A percentile compares a stretch with the other conserved stretches of the same genome.
Conservation (phyloP, 805 yeast species). For the Barnettozyma californica region DNA sequence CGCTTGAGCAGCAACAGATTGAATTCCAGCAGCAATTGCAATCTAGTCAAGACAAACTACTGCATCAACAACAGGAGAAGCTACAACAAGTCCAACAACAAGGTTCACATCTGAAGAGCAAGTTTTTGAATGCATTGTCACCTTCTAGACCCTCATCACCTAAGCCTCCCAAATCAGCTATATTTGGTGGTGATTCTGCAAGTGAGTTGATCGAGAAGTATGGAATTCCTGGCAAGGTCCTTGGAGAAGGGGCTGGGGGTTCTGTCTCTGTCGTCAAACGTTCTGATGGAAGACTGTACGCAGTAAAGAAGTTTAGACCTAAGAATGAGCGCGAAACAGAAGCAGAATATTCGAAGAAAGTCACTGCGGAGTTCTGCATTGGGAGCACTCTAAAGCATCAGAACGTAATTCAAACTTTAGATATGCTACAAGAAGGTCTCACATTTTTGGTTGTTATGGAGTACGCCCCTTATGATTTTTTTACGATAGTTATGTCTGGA, state of each 20-base stretch:
- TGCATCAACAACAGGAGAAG: slow-evolving; percentile 8
- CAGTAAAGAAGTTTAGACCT: slow-evolving; percentile 81
- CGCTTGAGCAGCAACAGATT: slow-evolving; percentile 10
- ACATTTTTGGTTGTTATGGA: slow-evolving; percentile 81
- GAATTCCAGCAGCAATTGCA: slow-evolving; percentile 10
- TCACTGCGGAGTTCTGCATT: slow-evolving; percentile 74
- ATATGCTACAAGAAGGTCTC: slow-evolving; percentile 64
- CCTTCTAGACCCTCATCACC: slow-evolving; percentile 19
- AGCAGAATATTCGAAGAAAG: slow-evolving; percentile 68
- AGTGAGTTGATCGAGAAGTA: slow-evolving; percentile 51
- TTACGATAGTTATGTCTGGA: slow-evolving; percentile 89
- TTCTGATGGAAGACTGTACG: slow-evolving; percentile 59
- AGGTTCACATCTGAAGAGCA: slow-evolving; percentile 9
- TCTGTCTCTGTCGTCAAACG: slow-evolving; percentile 77
- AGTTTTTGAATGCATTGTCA: slow-evolving; percentile 19
- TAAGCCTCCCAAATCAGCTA: not conserved
- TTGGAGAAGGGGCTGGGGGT: slow-evolving; percentile 95
- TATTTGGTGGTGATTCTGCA: slow-evolving; percentile 36
- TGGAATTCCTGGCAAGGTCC: slow-evolving; percentile 64
- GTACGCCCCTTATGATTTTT: slow-evolving; percentile 86
- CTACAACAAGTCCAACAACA: not conserved
- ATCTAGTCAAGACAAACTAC: slow-evolving; percentile 5
- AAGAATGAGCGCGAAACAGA: slow-evolving; percentile 57
- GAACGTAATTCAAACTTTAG: slow-evolving; percentile 77
- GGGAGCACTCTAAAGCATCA: slow-evolving; percentile 76